Evolutionary conservation across 2,329 filamentous ascomycete species (phyloP).

Genomic region (Cladophialophora bantiana): DNA sequence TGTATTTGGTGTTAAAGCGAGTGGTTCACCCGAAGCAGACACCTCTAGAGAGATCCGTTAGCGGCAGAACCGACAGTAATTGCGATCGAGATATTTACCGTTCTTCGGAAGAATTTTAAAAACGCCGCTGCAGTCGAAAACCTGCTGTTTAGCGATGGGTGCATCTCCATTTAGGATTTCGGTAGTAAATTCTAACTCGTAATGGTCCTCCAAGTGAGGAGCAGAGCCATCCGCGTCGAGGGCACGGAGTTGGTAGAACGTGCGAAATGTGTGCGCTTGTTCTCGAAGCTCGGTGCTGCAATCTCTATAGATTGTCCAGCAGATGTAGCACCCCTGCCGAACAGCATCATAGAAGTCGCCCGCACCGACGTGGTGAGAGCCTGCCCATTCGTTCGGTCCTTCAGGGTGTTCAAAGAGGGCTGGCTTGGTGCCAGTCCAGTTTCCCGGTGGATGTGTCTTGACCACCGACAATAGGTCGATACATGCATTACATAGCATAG

Average conservation of each 20-base stretch:
- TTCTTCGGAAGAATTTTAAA: slow-evolving; percentile 10
- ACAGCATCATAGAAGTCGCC: slow-evolving; percentile 11
- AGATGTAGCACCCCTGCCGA: slow-evolving; percentile 16
- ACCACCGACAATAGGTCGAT: background rate
- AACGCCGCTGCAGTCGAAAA: slow-evolving; percentile 6
- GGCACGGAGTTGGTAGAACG: slow-evolving; percentile 6
- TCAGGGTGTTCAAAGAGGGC: slow-evolving; percentile 10
- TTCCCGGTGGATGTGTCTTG: background rate
- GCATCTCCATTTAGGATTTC: background rate
- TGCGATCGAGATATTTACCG: background rate
- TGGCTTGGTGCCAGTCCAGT: slow-evolving; percentile 4
- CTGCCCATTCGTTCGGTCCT: slow-evolving; percentile 14
- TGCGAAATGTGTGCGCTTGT: slow-evolving; percentile 69
- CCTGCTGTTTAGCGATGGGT: background rate
- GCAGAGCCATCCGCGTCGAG: background rate
- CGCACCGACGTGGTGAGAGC: slow-evolving; percentile 20
- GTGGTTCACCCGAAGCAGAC: background rate
- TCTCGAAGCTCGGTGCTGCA: slow-evolving; percentile 7
- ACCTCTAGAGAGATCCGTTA: background rate
- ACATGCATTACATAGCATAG: slow-evolving; percentile 12
- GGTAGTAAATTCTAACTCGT: slow-evolving; percentile 10
- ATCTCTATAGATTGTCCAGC: slow-evolving; percentile 16
- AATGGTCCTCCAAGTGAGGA: slow-evolving; percentile 3
- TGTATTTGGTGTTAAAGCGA: slow-evolving; percentile 1
- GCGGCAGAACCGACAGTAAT: background rate